Evolutionary conservation across 164 flowering plant species (phyloP), one percentile per base, ranked within the genome.

Genomic region (Nymphaea thermarum): DNA sequence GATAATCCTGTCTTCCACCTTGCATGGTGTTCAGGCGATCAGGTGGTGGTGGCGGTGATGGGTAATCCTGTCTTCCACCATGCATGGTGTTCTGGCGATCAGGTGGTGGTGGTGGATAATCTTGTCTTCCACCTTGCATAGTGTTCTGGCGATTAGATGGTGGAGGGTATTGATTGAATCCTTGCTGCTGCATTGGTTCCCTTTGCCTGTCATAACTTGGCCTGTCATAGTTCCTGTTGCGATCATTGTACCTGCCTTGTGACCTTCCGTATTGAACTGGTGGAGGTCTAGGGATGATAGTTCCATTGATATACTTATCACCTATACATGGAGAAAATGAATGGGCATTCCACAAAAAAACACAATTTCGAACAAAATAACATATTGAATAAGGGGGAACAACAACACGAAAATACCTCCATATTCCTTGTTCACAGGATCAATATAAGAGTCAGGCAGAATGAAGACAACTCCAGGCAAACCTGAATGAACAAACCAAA

Each of bases 401-500:
- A 62, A 60, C 67, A 18, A 47, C n/a, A 42, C 8, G 57, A 51
- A 42, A 4, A 65, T 2, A 95, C 98, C 99, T 88, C 98, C 96
- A 76, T 95, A 95, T 70, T 90, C 91, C 81, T 95, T 92, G 80
- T 88, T 90, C 62, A 71, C 81, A 15, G 94, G 91, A 79, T 95
- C 96, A 67, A 92, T 86, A 64, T 95, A 95, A 11, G 99, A 95
- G 80, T 95, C 98, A 25, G 99, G 97, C 79, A 95, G 70, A 64
- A 95, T 81, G 69, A 88, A 90, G 5, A 86, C 86, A 73, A 92
- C 98, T 59, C 91, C 96, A 36, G 96, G 96, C 42, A 94, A n/a
- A 72, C 80, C 99, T 95, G 83, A 71, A 65, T 41, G 60, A 25
- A 18, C 65, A 43, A 71, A 59, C 7, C n/a, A 59, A 17, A 51